Conservation (phyloP, 768 basidiomycete species). For the Nidularia pulvinata region DNA sequence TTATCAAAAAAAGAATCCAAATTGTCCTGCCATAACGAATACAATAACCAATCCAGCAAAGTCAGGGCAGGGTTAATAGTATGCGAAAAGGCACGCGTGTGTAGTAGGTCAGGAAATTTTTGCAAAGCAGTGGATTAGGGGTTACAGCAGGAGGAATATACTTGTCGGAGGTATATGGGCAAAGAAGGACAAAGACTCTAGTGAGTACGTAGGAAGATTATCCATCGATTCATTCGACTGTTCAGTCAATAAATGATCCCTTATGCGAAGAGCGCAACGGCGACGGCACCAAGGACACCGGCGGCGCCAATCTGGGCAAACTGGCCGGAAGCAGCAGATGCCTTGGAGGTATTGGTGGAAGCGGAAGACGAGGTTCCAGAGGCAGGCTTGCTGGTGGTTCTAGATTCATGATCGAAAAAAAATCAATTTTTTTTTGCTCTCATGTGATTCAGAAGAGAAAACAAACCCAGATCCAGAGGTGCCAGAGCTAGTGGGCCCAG, state of each 20-base stretch:
- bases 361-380: background rate
- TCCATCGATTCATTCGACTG: too few species aligned
- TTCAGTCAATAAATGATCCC: background rate
- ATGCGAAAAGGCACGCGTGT: too few species aligned
- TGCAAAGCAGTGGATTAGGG: background rate
- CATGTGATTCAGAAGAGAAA: too few species aligned
- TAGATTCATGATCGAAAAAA: too few species aligned
- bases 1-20: background rate
- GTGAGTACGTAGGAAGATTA: conserved; percentile 4
- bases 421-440: too few species aligned
- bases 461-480: background rate
- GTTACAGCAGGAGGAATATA: background rate
- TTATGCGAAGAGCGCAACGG: conserved; percentile 42
- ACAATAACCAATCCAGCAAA: too few species aligned
- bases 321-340: conserved; percentile 24
- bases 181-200: conserved; percentile 4
- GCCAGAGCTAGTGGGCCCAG: conserved; percentile 3
- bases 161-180: background rate
- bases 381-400: background rate
- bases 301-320: conserved; percentile 34
- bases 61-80: too few species aligned
- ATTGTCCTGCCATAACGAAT: background rate
- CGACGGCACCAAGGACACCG: conserved; percentile 38
- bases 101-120: background rate
- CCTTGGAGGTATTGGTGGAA: conserved; percentile 5